Base-by-base conservation (phyloP, 495 filamentous ascomycete species). In the Stereocaulon alpinum region DNA sequence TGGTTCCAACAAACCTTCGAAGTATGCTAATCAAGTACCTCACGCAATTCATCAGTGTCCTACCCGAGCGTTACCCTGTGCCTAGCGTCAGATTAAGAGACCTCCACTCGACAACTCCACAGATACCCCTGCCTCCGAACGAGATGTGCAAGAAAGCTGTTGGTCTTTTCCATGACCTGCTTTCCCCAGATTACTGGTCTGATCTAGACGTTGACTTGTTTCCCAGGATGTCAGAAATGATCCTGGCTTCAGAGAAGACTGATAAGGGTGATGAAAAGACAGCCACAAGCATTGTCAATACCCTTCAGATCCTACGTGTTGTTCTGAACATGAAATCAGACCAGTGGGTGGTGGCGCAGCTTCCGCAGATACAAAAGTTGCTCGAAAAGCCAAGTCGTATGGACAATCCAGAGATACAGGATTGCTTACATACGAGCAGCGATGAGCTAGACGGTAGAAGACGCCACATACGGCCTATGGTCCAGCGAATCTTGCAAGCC, bases 191-290 rank as follows among this genome's bases (percentile, higher is more conserved):
- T 20, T 94, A 87, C 68, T 99, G 94, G 94, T 86, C 82, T 27
- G 93, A 96, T 66, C 74, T 96, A 29, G 91, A 96, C 40, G 77
- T 96, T 44, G 93, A 96, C 65, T 76, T 96, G 41, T 92, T 95
- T 64, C 87, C 87, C 14, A 93, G 90, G 61, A 83, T 90, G 55
- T 95, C 89, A 7, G 92, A 97, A 60, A 82, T 83, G 3, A 84
- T 94, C 48, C 71, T 95, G 3, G 81, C 85, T 11, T 82, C 82
- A 42, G 85, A 89, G 11, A 85, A 82, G 69, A 82, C 84, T 0
- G 76, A 82, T 6, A 78, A 80, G 61, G 74, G 75, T 1, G 81
- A 86, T 44, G 83, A 86, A 40, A 85, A 86, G 69, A 86, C 86
- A 62, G 79, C 84, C 47, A 95, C 90, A 0, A 82, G 83, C 52